These are phyloP conservation scores for Candida ovalis DNA, from an alignment of 805 yeast genomes.

Conservation along the genomic window DNA sequence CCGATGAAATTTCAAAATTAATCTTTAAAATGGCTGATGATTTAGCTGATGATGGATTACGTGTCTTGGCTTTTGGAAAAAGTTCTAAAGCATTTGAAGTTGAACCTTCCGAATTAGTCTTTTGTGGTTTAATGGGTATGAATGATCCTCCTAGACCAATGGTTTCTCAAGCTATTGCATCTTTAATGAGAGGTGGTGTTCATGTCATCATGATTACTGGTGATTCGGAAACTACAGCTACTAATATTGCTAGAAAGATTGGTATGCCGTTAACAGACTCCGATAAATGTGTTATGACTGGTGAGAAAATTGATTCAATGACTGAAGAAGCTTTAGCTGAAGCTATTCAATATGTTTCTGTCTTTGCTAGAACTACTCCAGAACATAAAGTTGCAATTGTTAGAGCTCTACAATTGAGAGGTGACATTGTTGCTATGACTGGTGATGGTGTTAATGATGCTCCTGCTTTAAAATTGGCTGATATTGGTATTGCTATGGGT, in stretches of 20 bases:
- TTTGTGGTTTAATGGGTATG: constrained; percentile 90
- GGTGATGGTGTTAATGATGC: constrained; percentile 99
- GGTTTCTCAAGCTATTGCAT: constrained; percentile 70
- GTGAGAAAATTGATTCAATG: constrained; percentile 76
- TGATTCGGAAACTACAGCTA: constrained; percentile 84
- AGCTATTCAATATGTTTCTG: constrained; percentile 77
- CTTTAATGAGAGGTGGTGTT: constrained; percentile 86
- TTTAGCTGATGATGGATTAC: constrained; percentile 78
- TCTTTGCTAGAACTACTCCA: constrained; percentile 93
- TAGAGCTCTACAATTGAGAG: constrained; percentile 82
- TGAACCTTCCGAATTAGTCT: constrained; percentile 59
- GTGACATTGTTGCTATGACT: constrained; percentile 98
- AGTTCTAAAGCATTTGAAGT: constrained; percentile 35
- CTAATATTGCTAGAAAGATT: constrained; percentile 79
- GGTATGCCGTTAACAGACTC: constrained; percentile 77
- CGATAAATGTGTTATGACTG: constrained; percentile 71
- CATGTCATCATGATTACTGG: constrained; percentile 99
- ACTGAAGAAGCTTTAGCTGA: constrained; percentile 67
- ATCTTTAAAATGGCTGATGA: constrained; percentile 55
- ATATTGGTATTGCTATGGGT: constrained; percentile 94
- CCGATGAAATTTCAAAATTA: constrained; percentile 41
- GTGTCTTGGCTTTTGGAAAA: constrained; percentile 80
- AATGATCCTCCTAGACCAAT: constrained; percentile 96
- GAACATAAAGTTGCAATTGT: constrained; percentile 90
- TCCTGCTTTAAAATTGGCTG: constrained; percentile 95